These are phyloP conservation scores for Aeschynomene evenia DNA, from an alignment of 306 rosid genomes.

Conservation along the genomic window DNA sequence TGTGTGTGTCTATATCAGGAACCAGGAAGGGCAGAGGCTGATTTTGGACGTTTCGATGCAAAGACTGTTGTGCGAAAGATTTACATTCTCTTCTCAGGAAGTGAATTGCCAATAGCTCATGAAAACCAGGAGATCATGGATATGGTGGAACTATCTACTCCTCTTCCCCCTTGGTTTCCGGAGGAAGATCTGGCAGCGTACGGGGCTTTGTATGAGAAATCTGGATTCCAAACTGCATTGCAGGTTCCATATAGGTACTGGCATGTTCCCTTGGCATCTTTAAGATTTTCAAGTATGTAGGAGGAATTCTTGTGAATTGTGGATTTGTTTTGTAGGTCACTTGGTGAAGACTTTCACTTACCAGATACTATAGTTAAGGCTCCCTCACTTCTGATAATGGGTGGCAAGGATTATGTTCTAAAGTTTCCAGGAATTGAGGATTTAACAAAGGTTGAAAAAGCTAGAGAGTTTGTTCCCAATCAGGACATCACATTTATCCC, in stretches of 20 bases:
- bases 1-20: constrained; percentile 36
- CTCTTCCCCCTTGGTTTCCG: constrained; percentile 78
- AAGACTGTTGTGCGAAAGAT: constrained; percentile 65
- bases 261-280: not conserved
- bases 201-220: constrained; percentile 67
- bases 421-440: constrained; percentile 76
- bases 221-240: constrained; percentile 69
- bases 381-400: constrained; percentile 63
- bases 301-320: constrained; percentile 20
- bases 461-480: constrained; percentile 53
- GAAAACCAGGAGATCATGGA: constrained; percentile 88
- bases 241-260: constrained; percentile 76
- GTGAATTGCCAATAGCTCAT: constrained; percentile 69
- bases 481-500: constrained; percentile 58
- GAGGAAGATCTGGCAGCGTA: constrained; percentile 73
- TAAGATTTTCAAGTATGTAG: not conserved
- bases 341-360: constrained; percentile 38
- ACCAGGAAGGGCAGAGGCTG: constrained; percentile 86
- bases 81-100: constrained; percentile 76
- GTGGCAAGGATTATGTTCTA: constrained; percentile 55
- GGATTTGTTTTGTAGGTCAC: constrained; percentile 46
- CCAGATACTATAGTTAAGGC: constrained; percentile 48
- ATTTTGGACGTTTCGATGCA: constrained; percentile 69
- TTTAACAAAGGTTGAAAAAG: constrained; percentile 49
- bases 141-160: constrained; percentile 63